phyloP scores from a whole-genome alignment of 805 yeast genomes.

The Candida succiphila region DNA sequence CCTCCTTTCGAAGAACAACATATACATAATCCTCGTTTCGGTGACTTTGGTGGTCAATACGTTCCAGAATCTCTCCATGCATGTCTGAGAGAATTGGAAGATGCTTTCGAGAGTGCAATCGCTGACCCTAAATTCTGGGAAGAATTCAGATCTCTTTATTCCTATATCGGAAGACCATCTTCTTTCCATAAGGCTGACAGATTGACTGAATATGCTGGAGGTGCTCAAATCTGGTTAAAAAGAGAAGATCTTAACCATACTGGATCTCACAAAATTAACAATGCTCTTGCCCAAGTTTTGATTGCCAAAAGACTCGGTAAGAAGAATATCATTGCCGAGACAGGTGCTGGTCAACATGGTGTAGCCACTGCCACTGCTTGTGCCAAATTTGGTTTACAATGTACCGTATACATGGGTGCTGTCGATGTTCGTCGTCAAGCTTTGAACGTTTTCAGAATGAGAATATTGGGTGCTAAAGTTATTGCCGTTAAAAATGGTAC shows the following conservation, averaged over 20 bases:
- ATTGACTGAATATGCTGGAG: slow-evolving; percentile 83
- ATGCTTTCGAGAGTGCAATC: slow-evolving; percentile 77
- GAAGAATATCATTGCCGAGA: slow-evolving; percentile 72
- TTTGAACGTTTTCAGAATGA: slow-evolving; percentile 93
- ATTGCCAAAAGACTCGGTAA: slow-evolving; percentile 75
- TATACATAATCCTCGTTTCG: slow-evolving; percentile 70
- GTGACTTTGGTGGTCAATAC: slow-evolving; percentile 97
- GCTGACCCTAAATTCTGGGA: slow-evolving; percentile 92
- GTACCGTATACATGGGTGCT: slow-evolving; percentile 98
- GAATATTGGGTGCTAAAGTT: slow-evolving; percentile 91
- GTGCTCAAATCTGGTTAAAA: slow-evolving; percentile 94
- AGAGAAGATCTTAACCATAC: slow-evolving; percentile 93
- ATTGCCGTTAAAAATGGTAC: slow-evolving; percentile 93
- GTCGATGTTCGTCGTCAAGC: slow-evolving; percentile 99
- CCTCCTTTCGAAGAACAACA: slow-evolving; percentile 46
- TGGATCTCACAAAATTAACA: slow-evolving; percentile 81
- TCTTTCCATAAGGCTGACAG: slow-evolving; percentile 86
- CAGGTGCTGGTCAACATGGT: slow-evolving; percentile 93
- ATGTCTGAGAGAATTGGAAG: slow-evolving; percentile 82
- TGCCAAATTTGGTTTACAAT: slow-evolving; percentile 86
- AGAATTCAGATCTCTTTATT: slow-evolving; percentile 74
- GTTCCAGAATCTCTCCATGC: slow-evolving; percentile 95
- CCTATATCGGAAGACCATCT: slow-evolving; percentile 96
- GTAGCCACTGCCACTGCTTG: slow-evolving; percentile 90
- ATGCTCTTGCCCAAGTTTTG: slow-evolving; percentile 74